A percentile compares a stretch with the other conserved stretches of the same genome.
phyloP scores from a whole-genome alignment of 2,329 filamentous ascomycete genomes.

The Aspergillus phoenicis region DNA sequence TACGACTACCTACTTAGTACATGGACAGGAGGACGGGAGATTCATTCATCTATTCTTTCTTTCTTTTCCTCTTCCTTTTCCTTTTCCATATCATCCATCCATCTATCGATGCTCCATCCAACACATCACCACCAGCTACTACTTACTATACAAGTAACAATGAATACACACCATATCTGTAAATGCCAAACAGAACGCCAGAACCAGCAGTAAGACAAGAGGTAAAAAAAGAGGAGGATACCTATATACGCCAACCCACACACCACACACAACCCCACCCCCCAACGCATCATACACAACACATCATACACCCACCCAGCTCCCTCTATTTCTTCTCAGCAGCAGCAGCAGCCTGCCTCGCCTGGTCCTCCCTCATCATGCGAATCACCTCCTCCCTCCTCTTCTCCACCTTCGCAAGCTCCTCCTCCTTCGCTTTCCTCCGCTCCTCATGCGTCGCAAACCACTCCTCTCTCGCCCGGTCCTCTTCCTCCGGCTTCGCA shows the following conservation, averaged over 20 bases:
- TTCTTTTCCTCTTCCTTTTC: background rate
- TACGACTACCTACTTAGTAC: background rate
- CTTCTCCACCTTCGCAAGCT: slow-evolving; percentile 49
- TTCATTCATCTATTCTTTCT: background rate
- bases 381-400: slow-evolving; percentile 45
- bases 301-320: background rate
- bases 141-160: slow-evolving; percentile 6
- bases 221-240: background rate
- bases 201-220: background rate
- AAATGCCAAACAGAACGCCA: background rate
- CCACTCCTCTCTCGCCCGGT: slow-evolving; percentile 91
- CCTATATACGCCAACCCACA: background rate
- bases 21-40: background rate
- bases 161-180: background rate
- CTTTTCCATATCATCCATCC: background rate
- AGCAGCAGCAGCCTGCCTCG: slow-evolving; percentile 12
- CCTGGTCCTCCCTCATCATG: slow-evolving; percentile 45
- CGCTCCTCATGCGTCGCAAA: slow-evolving; percentile 76
- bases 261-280: too few species aligned
- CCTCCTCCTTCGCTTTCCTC: slow-evolving; percentile 66
- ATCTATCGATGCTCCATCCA: background rate
- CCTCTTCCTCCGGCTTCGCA: slow-evolving; percentile 81
- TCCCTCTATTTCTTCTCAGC: background rate
- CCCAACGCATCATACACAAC: too few species aligned
- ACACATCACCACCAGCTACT: background rate